Base-by-base conservation (phyloP, 1,139 yeast genomes). In the Candida tropicalis region DNA sequence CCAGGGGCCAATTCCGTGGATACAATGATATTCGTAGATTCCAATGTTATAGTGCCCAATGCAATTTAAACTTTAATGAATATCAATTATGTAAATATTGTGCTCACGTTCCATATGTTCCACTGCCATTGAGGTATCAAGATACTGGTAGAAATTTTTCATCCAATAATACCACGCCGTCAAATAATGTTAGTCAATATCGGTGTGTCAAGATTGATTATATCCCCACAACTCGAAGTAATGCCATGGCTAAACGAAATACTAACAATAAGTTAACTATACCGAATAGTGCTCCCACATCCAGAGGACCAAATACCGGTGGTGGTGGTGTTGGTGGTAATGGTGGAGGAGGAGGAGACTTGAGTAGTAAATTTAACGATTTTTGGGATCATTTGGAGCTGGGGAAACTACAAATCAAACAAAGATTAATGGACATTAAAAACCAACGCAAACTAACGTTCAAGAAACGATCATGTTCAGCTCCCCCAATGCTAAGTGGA, bases 51-150 rank as follows among this genome's bases (percentile, higher is more conserved):
- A 40, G 43, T 12, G 25, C 41, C 17, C 27, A 16, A 25, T 50
- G 53, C 28, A 47, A 41, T 32, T 31, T 44, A 5, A 48, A 43
- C 35, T 35, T 42, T 20, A 43, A 47, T 41, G 46, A 39, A 27
- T 40, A 38, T 39, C 39, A 38, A 35, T 28, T 26, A 5, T 63
- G 68, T 47, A 42, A 42, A 16, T 55, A 59, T 44, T 63, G 68
- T 49, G 48, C 48, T 22, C 38, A 52, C 43, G 38, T 60, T 10
- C 64, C 68, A 1, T 57, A 60, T 43, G 51, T 60, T 26, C 47
- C 59, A 12, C 59, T 63, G 24, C 62, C 65, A 5, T 51, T 63
- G 39, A 45, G 56, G 20, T 31, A 29, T 28, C 23, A 33, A 11
- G 38, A 26, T 18, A 40, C 17, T 5, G 16, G 18, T 18, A 10